Percentiles rank a stretch among this genome's conserved stretches.
Conservation (phyloP, 1,284 basidiomycete species). For the Tilletia caries region DNA sequence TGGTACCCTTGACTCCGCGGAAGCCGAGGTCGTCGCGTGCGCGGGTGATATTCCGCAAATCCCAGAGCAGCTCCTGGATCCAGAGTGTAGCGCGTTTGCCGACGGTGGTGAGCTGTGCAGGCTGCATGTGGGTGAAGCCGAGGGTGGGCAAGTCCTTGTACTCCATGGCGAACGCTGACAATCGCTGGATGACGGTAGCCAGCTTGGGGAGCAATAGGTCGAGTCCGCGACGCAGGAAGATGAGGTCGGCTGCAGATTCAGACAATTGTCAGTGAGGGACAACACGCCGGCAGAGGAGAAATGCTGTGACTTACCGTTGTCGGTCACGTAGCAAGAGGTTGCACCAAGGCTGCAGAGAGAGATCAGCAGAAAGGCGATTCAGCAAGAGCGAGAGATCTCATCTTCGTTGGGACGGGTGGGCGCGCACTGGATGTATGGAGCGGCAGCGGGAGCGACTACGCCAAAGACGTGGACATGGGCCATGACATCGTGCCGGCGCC, state of each 20-base stretch:
- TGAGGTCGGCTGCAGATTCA: conserved; percentile 68
- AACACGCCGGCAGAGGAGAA: not conserved
- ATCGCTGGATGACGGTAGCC: conserved; percentile 80
- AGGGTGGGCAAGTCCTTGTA: conserved; percentile 59
- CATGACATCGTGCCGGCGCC: conserved; percentile 98
- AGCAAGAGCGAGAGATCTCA: conserved; percentile 11
- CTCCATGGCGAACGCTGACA: conserved; percentile 71
- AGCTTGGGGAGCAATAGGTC: conserved; percentile 82
- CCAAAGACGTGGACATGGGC: conserved; percentile 98
- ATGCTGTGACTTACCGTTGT: conserved; percentile 55
- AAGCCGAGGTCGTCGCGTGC: conserved; percentile 92
- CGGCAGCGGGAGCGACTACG: conserved; percentile 85
- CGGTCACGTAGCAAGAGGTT: conserved; percentile 97
- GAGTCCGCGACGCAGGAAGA: conserved; percentile 86
- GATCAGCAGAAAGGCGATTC: not conserved
- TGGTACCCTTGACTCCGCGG: conserved; percentile 97
- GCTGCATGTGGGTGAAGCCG: conserved; percentile 99
- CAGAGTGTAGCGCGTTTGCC: conserved; percentile 98
- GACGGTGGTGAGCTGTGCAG: conserved; percentile 95
- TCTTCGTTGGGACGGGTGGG: conserved; percentile 17
- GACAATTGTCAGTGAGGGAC: not conserved
- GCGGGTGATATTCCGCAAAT: conserved; percentile 85
- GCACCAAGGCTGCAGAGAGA: conserved; percentile 70
- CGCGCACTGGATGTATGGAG: conserved; percentile 92
- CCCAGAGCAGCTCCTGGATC: conserved; percentile 92